A percentile compares a stretch with the other conserved stretches of the same genome.
Evolutionary conservation across 345 rosid species (phyloP).

Genomic region (Sisymbrium irio): DNA sequence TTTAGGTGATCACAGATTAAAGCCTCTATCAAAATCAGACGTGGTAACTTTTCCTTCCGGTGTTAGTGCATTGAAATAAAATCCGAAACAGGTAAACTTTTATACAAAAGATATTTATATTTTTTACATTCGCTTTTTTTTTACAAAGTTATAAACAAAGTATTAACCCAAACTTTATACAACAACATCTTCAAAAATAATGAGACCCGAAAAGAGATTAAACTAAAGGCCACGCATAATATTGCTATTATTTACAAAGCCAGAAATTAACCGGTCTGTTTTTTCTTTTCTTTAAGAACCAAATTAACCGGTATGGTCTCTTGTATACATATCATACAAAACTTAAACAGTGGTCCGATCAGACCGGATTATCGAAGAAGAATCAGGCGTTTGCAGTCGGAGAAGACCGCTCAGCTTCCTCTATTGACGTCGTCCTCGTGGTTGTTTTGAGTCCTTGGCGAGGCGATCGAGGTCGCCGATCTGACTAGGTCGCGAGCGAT

Average conservation of each 20-base stretch:
- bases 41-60: background rate
- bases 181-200: no score
- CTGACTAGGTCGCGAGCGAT: conserved; percentile 19
- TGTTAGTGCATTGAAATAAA: no score
- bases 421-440: background rate
- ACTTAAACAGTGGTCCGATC: background rate
- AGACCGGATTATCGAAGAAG: background rate
- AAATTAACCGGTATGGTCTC: background rate
- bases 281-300: no score
- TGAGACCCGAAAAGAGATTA: no score
- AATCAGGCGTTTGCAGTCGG: background rate
- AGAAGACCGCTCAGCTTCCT: background rate
- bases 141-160: no score
- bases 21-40: background rate
- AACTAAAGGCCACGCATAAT: no score
- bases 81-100: no score
- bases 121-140: no score
- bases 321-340: background rate
- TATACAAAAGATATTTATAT: no score
- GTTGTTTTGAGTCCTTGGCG: background rate
- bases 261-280: background rate
- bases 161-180: no score
- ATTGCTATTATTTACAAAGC: background rate
- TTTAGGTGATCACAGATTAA: background rate
- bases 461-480: background rate